A percentile compares a stretch with the other conserved stretches of the same genome.
These are phyloP conservation scores for Melanomma pulvis-pyrius DNA, from an alignment of 495 filamentous ascomycete species.

Conservation along the genomic window DNA sequence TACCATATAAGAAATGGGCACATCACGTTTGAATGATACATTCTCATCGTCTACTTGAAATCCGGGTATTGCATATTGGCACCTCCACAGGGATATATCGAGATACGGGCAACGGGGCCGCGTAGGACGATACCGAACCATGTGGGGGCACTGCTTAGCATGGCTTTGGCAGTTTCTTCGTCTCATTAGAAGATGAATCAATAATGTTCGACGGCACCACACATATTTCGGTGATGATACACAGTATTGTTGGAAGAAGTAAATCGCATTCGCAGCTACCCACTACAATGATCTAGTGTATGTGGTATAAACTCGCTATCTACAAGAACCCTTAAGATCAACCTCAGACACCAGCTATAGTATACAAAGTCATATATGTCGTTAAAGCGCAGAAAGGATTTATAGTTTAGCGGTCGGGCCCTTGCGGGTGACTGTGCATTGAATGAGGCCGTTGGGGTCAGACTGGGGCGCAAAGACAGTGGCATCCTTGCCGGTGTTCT, in stretches of 20 bases:
- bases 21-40: not conserved
- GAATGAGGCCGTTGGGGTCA: slow-evolving; percentile 91
- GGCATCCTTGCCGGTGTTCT: slow-evolving; percentile 96
- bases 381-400: slow-evolving; percentile 7
- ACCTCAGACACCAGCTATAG: slow-evolving; percentile 1
- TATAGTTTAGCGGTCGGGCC: slow-evolving; percentile 46
- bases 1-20: slow-evolving; percentile 14
- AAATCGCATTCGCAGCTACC: not conserved
- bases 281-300: not conserved
- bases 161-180: too few species aligned
- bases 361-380: slow-evolving; percentile 15
- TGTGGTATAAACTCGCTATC: slow-evolving; percentile 13
- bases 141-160: not conserved
- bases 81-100: not conserved
- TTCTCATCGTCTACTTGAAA: too few species aligned
- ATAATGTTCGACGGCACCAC: too few species aligned
- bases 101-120: too few species aligned
- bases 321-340: slow-evolving; percentile 2
- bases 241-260: not conserved
- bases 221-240: not conserved
- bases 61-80: not conserved
- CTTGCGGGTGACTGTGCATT: slow-evolving; percentile 82
- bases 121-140: too few species aligned
- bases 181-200: too few species aligned
- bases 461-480: slow-evolving; percentile 95